Evolutionary conservation across 192 early-diverging fungal genomes (phyloP).

Genomic region (Podila horticola): DNA sequence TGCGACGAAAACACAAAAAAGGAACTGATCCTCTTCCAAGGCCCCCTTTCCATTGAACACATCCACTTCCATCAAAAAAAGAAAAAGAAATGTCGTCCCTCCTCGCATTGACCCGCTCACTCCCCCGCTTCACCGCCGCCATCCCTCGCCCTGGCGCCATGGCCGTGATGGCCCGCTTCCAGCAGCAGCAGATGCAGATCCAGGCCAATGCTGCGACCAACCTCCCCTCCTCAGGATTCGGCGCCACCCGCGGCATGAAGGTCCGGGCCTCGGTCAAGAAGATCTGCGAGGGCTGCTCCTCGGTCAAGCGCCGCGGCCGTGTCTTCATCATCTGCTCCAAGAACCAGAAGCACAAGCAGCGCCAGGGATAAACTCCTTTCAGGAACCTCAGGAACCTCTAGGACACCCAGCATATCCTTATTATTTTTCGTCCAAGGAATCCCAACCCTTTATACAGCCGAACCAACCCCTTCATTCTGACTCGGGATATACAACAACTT

Average conservation of each 20-base stretch:
- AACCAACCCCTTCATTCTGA: too few species aligned
- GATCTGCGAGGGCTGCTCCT: slow-evolving; percentile 91
- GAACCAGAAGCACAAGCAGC: slow-evolving; percentile 96
- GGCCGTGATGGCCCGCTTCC: slow-evolving; percentile 20
- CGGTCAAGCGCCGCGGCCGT: slow-evolving; percentile 84
- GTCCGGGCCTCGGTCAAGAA: slow-evolving; percentile 90
- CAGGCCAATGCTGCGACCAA: slow-evolving; percentile 12
- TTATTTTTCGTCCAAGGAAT: neutral
- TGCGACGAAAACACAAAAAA: neutral
- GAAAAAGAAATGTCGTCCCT: slow-evolving; percentile 44
- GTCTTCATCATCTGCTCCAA: slow-evolving; percentile 91
- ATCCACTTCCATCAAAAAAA: neutral
- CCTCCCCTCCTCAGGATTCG: slow-evolving; percentile 21
- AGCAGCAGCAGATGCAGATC: slow-evolving; percentile 18
- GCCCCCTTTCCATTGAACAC: neutral
- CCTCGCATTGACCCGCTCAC: slow-evolving; percentile 19
- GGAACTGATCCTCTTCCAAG: neutral
- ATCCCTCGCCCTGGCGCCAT: slow-evolving; percentile 7
- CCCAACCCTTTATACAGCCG: neutral
- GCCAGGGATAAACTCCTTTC: slow-evolving; percentile 72
- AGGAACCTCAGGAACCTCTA: too few species aligned
- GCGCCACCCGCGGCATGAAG: slow-evolving; percentile 79
- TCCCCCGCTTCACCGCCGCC: slow-evolving; percentile 17
- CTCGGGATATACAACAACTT: too few species aligned
- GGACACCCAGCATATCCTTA: too few species aligned